phyloP scores from a whole-genome alignment of 1,284 basidiomycete species.

The Takashimella koratensis region DNA sequence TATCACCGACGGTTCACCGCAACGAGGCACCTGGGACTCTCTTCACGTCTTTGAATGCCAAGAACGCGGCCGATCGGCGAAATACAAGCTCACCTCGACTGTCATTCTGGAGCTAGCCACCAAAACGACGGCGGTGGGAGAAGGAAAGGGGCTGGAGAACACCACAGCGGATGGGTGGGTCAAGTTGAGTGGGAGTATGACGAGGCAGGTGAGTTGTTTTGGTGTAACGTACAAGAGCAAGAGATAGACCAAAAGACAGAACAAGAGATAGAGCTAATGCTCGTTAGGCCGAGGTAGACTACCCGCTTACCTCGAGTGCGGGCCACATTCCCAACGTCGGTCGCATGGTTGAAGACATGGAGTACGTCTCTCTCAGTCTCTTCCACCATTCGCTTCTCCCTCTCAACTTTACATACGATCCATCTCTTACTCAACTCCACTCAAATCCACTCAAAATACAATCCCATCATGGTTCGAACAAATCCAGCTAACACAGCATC shows the following conservation, averaged over 20 bases:
- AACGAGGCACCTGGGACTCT: constrained; percentile 77
- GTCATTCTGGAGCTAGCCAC: constrained; percentile 92
- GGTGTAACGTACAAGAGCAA: not conserved
- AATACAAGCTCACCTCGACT: constrained; percentile 96
- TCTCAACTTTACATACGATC: too few relatives aligned
- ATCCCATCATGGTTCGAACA: not conserved
- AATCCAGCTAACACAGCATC: not conserved
- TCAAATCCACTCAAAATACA: too few relatives aligned
- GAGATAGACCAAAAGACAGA: not conserved
- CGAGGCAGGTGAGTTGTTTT: constrained; percentile 76
- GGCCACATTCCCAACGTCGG: constrained; percentile 92
- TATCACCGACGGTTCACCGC: constrained; percentile 5
- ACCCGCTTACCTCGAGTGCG: constrained; percentile 67
- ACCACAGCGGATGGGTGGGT: constrained; percentile 65
- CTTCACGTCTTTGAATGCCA: constrained; percentile 95
- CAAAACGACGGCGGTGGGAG: constrained; percentile 51
- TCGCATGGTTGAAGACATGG: constrained; percentile 95
- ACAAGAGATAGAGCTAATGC: not conserved
- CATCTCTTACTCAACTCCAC: too few relatives aligned
- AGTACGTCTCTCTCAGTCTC: constrained; percentile 48
- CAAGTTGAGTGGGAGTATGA: constrained; percentile 91
- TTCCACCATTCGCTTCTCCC: not conserved
- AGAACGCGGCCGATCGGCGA: constrained; percentile 83
- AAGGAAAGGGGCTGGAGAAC: constrained; percentile 25
- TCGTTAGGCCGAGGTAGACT: constrained; percentile 76